Base-by-base conservation (phyloP, 2,329 filamentous ascomycete species). In the Clarireedia hainanense region DNA sequence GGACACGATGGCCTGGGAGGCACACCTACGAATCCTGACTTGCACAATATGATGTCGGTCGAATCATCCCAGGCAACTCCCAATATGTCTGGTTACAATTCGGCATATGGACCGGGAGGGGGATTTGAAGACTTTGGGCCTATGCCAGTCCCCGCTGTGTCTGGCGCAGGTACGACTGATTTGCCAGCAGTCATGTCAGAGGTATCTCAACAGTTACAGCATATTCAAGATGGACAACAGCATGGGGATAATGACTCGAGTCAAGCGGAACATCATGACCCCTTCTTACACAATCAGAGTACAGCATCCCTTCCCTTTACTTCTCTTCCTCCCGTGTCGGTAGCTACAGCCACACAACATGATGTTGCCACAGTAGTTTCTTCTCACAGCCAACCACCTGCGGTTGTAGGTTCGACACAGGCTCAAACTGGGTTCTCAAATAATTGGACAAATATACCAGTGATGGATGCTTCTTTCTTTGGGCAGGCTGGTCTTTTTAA, bases 141-240 rank as follows among this genome's bases (percentile, higher is more conserved):
- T 54, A n/a, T 43, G 10, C 40, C 40, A 9, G 40, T 47, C 10
- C 40, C 20, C 45, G 43, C 39, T 9, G 6, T 14, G 17, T 6
- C 23, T 26, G 43, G 15, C n/a, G 43, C 23, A 4, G 27, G 36
- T 14, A 30, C 57, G 30, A 43, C 58, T 17, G 63, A 59, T 53
- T 51, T 68, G 17, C 63, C 63, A 40, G 48, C 61, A 47, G 58
- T 65, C 14, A 64, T 68, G 62, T 66, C 63, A 5, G 62, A 61
- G 15, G 61, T 68, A 15, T 63, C 64, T 36, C 63, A 64, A 47
- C 65, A 68, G 56, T 52, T 67, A 42, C 65, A 69, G 36, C 59
- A 68, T 42, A 52, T 67, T 27, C 67, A 69, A 51, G 63, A 65
- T 58, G 65, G 57, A 17, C 63, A 68, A 55, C 61, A 64, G 30